A percentile compares a stretch with the other conserved stretches of the same genome.
These are phyloP conservation scores for Arthrobotrys iridis DNA, from an alignment of 2,329 filamentous ascomycete genomes.

Conservation along the genomic window DNA sequence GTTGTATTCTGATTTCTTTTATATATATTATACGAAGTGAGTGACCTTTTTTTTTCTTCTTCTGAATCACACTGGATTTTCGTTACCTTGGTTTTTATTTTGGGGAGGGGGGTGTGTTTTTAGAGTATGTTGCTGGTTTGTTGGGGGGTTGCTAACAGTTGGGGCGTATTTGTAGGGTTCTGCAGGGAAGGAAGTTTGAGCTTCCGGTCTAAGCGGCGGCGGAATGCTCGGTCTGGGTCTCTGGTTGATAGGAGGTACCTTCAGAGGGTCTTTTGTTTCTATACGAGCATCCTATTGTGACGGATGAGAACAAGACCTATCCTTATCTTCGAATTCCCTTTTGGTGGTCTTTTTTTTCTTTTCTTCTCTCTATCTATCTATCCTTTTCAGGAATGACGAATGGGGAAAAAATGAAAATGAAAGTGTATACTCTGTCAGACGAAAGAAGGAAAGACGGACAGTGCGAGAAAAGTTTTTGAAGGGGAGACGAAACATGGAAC, in stretches of 20 bases:
- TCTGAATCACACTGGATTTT: too few species aligned
- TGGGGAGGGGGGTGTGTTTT: too few species aligned
- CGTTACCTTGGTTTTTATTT: background rate
- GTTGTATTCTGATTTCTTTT: slow-evolving; percentile 99
- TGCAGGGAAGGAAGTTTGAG: slow-evolving; percentile 89
- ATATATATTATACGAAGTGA: slow-evolving; percentile 97
- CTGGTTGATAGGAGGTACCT: background rate
- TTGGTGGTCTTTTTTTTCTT: background rate
- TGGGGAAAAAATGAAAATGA: background rate
- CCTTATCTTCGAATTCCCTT: background rate
- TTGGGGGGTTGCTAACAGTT: slow-evolving; percentile 8
- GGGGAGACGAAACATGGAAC: background rate
- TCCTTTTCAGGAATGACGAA: background rate
- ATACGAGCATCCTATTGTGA: too few species aligned
- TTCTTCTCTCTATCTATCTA: too few species aligned
- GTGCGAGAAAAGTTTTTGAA: background rate
- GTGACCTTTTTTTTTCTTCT: slow-evolving; percentile 58
- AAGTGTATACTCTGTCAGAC: too few species aligned
- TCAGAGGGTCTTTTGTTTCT: background rate
- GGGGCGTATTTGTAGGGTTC: slow-evolving; percentile 65
- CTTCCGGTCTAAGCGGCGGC: slow-evolving; percentile 73
- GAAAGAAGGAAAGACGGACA: too few species aligned
- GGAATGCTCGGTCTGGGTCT: background rate
- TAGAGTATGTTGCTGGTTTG: background rate
- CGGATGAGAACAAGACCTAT: too few species aligned